A percentile compares a stretch with the other conserved stretches of the same genome.
Evolutionary conservation across 768 basidiomycete species (phyloP).

Genomic region (Auriscalpium microsporum): DNA sequence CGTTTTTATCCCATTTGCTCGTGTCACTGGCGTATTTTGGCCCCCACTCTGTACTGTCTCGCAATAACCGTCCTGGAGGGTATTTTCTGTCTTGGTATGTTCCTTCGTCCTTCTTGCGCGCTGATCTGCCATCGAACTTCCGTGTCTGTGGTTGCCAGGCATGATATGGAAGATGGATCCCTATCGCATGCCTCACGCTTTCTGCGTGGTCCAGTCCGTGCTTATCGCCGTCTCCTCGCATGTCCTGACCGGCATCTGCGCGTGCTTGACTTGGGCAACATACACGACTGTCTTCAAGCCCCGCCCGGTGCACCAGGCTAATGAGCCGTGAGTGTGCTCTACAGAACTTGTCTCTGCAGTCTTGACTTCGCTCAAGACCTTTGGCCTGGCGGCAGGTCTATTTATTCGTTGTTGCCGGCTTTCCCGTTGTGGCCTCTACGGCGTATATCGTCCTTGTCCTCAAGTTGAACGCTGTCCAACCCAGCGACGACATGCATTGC

Average conservation of each 20-base stretch:
- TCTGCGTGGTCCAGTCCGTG: conserved; percentile 35
- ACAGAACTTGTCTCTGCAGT: too few relatives aligned
- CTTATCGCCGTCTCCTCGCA: conserved; percentile 16
- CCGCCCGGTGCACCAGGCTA: conserved; percentile 1
- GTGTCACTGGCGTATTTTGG: conserved; percentile 37
- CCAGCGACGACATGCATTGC: conserved; percentile 47
- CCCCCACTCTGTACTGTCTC: conserved; percentile 38
- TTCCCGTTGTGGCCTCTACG: conserved; percentile 39
- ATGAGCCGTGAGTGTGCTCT: too few relatives aligned
- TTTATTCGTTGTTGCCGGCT: conserved; percentile 34
- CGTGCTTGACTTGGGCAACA: conserved; percentile 18
- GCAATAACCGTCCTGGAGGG: conserved; percentile 46
- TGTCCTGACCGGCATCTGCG: conserved; percentile 17
- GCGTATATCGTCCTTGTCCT: conserved; percentile 37
- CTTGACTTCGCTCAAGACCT: conserved; percentile 25
- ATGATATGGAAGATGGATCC: conserved; percentile 61
- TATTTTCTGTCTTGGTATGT: conserved; percentile 51
- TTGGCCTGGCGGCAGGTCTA: conserved; percentile 42
- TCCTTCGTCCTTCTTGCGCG: background rate
- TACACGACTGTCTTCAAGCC: conserved; percentile 14
- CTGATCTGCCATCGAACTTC: background rate
- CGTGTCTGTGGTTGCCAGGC: conserved; percentile 28
- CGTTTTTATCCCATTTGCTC: conserved; percentile 37
- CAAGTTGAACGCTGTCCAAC: conserved; percentile 35
- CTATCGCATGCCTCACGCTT: conserved; percentile 43